Conservation (phyloP, 208 protist genomes). For the Herpetomonas tarakana region DNA sequence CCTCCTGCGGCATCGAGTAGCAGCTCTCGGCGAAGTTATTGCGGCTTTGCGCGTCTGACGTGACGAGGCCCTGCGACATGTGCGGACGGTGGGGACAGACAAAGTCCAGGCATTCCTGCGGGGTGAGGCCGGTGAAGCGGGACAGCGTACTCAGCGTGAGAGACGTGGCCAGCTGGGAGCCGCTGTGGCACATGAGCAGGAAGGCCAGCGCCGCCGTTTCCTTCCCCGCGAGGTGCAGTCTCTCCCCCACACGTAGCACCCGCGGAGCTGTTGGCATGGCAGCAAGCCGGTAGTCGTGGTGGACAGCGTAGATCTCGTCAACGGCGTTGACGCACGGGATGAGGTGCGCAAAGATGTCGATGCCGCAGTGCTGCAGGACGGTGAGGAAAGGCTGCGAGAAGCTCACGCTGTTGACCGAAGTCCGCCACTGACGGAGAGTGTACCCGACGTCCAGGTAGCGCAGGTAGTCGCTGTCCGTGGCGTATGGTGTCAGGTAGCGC, state of each 20-base stretch:
- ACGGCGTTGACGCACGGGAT: conserved; percentile 40
- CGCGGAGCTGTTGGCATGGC: conserved; percentile 58
- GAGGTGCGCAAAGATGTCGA: conserved; percentile 48
- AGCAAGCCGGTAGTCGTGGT: conserved; percentile 27
- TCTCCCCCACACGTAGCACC: conserved; percentile 60
- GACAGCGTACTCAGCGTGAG: conserved; percentile 54
- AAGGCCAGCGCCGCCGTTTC: conserved; percentile 60
- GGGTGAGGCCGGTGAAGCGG: conserved; percentile 46
- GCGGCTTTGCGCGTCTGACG: conserved; percentile 47
- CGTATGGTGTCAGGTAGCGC: conserved; percentile 39
- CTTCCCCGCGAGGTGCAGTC: conserved; percentile 44
- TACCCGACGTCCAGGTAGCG: conserved; percentile 42
- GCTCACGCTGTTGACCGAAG: conserved; percentile 12
- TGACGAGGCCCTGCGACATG: conserved; percentile 81
- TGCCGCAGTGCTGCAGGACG: conserved; percentile 14
- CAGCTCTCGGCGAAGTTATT: conserved; percentile 58
- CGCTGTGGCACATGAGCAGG: conserved; percentile 75
- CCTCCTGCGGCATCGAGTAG: conserved; percentile 74
- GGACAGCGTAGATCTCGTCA: conserved; percentile 14
- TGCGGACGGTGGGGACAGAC: conserved; percentile 67
- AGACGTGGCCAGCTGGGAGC: conserved; percentile 22
- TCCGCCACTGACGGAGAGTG: conserved; percentile 29
- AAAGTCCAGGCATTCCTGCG: conserved; percentile 72
- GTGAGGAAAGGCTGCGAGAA: conserved; percentile 23
- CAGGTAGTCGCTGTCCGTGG: conserved; percentile 64